Base-by-base conservation (phyloP, 2,329 filamentous ascomycete genomes). In the Clarireedia homoeocarpa region DNA sequence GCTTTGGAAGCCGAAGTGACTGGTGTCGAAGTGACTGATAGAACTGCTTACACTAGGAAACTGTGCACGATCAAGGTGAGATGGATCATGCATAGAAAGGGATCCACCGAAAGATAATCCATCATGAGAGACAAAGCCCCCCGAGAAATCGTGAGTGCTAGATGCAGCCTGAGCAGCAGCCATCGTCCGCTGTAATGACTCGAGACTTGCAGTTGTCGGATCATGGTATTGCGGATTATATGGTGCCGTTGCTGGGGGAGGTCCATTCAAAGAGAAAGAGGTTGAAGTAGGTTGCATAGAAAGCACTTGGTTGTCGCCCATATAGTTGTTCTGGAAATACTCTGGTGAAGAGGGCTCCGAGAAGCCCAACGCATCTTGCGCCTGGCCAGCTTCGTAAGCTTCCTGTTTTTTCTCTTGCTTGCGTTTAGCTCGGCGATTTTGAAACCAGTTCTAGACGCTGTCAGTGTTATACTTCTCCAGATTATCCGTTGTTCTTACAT, bases 391-490 rank as follows among this genome's bases (percentile, higher is more conserved):
- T 61, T 79, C 75, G 59, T 76, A 75, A 54, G 76, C 76, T 56
- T 75, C 73, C 46, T 76, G 72, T 60, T 82, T 83, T 65, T 76
- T 79, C 67, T 84, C 80, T 66, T 84, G 82, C 76, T 68, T 69
- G 39, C 66, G 55, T 53, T 69, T 69, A 12, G 83, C 82, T 51
- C 83, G 76, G 58, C 83, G 74, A 66, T 86, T 86, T 63, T 86
- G 83, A 65, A 86, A 86, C 83, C 83, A 86, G 66, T 86, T 86
- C 82, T 85, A 53, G 26, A 36, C 42, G 6, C 23, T 36, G 34
- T 59, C 44, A 58, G 58, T 50, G n/a, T 3, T 15, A 15, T 27
- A 23, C 9, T 0, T 17, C 2, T 10, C 46, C 30, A 6, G n/a
- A 26, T 5, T 27, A 20, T 34, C 15, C 5, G 23, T 5, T 14